Base-by-base conservation (phyloP, 2,329 filamentous ascomycete species). In the Trichophyton mentagrophytes region DNA sequence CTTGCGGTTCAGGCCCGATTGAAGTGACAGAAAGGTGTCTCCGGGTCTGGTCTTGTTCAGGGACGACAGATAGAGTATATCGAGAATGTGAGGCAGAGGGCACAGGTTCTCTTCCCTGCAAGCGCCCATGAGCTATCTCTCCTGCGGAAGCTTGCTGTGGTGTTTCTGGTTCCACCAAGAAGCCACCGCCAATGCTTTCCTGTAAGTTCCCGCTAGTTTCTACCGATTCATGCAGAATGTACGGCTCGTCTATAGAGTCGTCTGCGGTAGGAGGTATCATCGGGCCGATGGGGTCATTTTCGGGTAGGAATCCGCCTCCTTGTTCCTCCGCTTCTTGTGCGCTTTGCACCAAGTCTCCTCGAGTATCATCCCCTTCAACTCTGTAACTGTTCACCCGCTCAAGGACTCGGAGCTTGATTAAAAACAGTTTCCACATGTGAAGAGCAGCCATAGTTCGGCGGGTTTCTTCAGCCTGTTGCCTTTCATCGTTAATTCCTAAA, bases 351-450 rank as follows among this genome's bases (percentile, higher is more conserved):
- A 68, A 68, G 4, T 74, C 74, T 55, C 74, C 69, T 20, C 20
- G 25, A 25, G 71, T 69, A 30, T 71, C 69, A 30, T 74, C 71
- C 25, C 69, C 68, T 59, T 74, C 70, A 58, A 68, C 64, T 6
- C 69, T 72, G 67, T 83, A 82, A 30, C 74, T 81, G 71, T 85
- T 87, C 40, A 95, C 84, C 62, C 87, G 80, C 70, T 91, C 84
- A 33, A 85, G 79, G 47, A 96, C 89, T 51, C 82, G 79, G 63
- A 92, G 70, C 4, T 82, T 86, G 22, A 81, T 72, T 60, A 85
- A 72, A 46, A 84, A 81, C 46, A 83, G 81, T 64, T 80, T 81
- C 79, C 85, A 87, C 49, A 82, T 64, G 9, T 74, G 74, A 59
- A 86, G 70, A 22, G 79, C 76, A 66, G 80, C 75, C 1, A 72